Conservation (phyloP, 495 filamentous ascomycete genomes). For the Hypoxylon fragiforme region DNA sequence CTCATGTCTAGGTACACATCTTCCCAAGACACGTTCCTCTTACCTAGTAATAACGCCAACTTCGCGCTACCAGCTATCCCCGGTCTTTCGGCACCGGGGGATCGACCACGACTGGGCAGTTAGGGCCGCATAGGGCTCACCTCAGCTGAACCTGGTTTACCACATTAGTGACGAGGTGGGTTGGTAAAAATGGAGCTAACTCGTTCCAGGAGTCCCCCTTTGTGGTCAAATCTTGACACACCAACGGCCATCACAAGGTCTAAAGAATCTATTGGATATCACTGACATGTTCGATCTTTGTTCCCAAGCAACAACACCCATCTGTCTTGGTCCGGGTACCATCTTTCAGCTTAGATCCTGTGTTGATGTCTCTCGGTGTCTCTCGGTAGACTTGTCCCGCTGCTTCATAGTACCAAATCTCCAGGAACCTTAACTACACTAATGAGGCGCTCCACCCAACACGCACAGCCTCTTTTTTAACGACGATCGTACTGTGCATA, state of each 20-base stretch:
- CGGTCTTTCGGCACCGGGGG: conserved; percentile 16
- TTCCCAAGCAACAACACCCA: conserved; percentile 3
- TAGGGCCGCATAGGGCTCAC: conserved; percentile 33
- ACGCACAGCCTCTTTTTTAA: not conserved
- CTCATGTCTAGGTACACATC: not conserved
- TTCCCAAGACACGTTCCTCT: conserved; percentile 11
- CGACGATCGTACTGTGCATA: conserved; percentile 18
- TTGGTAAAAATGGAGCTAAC: conserved; percentile 21
- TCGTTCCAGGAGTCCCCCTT: conserved; percentile 1
- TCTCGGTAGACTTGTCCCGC: conserved; percentile 11
- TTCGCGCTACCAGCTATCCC: conserved; percentile 8
- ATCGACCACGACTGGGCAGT: conserved; percentile 24
- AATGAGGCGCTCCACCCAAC: conserved; percentile 8
- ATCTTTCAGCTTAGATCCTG: not conserved
- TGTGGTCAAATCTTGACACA: not conserved
- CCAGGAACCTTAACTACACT: no score
- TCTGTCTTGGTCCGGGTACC: not conserved
- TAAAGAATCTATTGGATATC: conserved; percentile 5
- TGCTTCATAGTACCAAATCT: no score
- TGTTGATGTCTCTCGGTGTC: not conserved
- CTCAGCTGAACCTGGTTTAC: conserved; percentile 33
- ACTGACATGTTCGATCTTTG: conserved; percentile 6
- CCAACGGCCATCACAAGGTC: no score
- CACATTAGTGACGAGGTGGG: conserved; percentile 12
- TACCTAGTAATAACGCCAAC: conserved; percentile 1